These are phyloP conservation scores for Dissophora globulifera DNA, from an alignment of 192 early-diverging fungal species.

Conservation along the genomic window DNA sequence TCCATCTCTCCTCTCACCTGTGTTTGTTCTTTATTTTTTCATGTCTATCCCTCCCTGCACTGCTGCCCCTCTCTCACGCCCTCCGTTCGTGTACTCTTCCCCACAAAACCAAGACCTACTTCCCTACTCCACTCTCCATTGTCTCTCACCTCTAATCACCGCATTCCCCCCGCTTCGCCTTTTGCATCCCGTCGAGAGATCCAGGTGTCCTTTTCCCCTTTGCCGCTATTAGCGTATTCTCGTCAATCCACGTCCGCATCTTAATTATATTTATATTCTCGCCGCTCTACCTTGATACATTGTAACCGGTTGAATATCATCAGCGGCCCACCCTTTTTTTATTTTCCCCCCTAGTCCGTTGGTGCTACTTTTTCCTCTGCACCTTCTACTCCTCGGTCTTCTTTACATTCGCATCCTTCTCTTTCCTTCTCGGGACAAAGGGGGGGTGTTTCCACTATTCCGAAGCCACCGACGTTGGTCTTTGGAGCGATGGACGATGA, in stretches of 20 bases:
- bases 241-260: no score
- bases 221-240: no score
- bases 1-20: no score
- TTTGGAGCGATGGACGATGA: constrained; percentile 49
- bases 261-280: no score
- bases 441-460: constrained; percentile 12
- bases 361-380: not conserved
- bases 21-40: no score
- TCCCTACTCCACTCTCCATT: no score
- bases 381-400: not conserved
- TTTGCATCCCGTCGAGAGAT: not conserved
- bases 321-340: not conserved
- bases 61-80: no score
- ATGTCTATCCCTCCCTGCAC: no score
- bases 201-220: not conserved
- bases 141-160: no score
- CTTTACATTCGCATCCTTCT: not conserved
- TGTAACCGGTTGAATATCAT: not conserved
- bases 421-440: not conserved
- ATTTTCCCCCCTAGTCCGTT: not conserved
- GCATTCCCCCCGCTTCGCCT: no score
- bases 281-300: not conserved
- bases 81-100: no score
- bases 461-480: constrained; percentile 35
- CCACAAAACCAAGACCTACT: no score